These are phyloP conservation scores for Thermochaetoides thermophila DNA, from an alignment of 495 filamentous ascomycete genomes.

Conservation along the genomic window DNA sequence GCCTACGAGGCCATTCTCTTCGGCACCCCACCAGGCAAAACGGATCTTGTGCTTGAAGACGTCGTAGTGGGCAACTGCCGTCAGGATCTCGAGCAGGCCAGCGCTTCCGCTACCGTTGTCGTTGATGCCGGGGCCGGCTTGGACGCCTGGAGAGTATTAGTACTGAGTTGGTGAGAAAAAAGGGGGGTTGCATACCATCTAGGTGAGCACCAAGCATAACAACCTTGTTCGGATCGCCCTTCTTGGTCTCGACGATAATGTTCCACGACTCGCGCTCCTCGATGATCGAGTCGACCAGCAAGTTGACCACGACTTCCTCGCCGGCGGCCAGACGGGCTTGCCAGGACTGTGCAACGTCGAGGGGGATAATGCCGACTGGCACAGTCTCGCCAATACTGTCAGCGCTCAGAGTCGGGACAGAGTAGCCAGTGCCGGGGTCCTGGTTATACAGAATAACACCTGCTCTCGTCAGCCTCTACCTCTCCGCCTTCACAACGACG, in stretches of 20 bases:
- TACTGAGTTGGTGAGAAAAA: too few relatives aligned
- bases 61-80: constrained; percentile 45
- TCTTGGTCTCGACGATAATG: constrained; percentile 49
- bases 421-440: constrained; percentile 28
- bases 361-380: constrained; percentile 18
- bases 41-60: constrained; percentile 44
- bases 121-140: constrained; percentile 36
- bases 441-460: constrained; percentile 47
- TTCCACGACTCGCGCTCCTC: constrained; percentile 42
- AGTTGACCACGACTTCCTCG: constrained; percentile 7
- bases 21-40: constrained; percentile 57
- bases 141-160: too few relatives aligned
- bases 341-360: constrained; percentile 35
- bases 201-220: constrained; percentile 51
- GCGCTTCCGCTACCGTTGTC: constrained; percentile 40
- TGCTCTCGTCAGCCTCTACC: neutral
- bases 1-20: constrained; percentile 50
- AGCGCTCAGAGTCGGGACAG: constrained; percentile 31
- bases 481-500: constrained; percentile 5
- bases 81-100: constrained; percentile 42
- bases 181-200: too few relatives aligned
- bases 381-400: constrained; percentile 16
- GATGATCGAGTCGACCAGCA: constrained; percentile 25
- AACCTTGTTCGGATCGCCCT: constrained; percentile 48
- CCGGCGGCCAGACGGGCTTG: constrained; percentile 26